A percentile compares a stretch with the other conserved stretches of the same genome.
Conservation (phyloP, 148 eudicot genomes). For the Euryodendron excelsum region DNA sequence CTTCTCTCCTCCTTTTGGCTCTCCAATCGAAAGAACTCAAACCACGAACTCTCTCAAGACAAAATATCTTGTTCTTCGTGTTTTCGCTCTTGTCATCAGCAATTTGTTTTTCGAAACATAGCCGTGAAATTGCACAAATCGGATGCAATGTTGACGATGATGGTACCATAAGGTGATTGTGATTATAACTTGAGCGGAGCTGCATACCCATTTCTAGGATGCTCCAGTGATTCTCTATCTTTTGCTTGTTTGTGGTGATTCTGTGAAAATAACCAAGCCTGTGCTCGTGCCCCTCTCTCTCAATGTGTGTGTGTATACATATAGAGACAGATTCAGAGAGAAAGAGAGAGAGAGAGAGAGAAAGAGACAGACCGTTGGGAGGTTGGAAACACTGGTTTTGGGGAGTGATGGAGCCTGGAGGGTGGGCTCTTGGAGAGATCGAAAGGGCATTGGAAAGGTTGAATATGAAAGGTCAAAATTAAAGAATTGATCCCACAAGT, state of each 20-base stretch:
- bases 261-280: background rate
- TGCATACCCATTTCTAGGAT: slow-evolving; percentile 10
- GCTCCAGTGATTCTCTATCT: background rate
- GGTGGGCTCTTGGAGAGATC: slow-evolving; percentile 17
- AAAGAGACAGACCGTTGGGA: slow-evolving; percentile 2
- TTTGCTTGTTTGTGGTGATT: background rate
- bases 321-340: background rate
- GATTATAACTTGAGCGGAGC: background rate
- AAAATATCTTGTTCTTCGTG: background rate
- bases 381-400: background rate
- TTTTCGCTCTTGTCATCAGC: background rate
- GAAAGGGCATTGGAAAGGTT: slow-evolving; percentile 26
- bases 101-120: background rate
- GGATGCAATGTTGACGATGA: background rate
- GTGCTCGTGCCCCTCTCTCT: too few species aligned
- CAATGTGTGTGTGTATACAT: background rate
- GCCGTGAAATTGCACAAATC: slow-evolving; percentile 6
- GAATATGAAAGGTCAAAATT: too few species aligned
- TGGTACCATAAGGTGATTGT: background rate
- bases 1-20: slow-evolving; percentile 3
- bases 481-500: too few species aligned
- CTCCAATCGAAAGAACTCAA: background rate
- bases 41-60: background rate
- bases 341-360: background rate
- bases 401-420: background rate